Evolutionary conservation across 2,329 filamentous ascomycete genomes (phyloP).

Genomic region (Alternaria sp.): DNA sequence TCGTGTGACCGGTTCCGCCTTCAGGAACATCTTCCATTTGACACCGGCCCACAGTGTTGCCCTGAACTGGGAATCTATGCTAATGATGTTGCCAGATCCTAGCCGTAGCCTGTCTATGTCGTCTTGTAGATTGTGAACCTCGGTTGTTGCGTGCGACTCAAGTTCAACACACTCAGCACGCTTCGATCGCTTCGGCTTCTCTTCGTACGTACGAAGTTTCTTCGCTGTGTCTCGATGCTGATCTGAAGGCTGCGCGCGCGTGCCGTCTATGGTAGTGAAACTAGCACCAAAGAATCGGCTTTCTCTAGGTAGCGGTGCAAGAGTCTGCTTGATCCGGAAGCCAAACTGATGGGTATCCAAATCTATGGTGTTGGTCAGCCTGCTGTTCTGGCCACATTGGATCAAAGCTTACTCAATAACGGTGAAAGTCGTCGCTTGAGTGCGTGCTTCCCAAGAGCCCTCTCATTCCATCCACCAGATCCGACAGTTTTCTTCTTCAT

Average conservation of each 20-base stretch:
- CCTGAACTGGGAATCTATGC: neutral
- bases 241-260: neutral
- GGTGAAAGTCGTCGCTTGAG: neutral
- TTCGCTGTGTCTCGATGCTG: neutral
- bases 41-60: neutral
- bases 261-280: neutral
- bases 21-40: neutral
- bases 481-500: neutral
- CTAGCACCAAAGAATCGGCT: neutral
- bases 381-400: neutral
- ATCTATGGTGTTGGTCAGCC: conserved; percentile 3
- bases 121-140: neutral
- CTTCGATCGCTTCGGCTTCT: neutral
- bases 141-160: neutral
- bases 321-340: neutral
- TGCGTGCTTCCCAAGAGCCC: neutral
- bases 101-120: neutral
- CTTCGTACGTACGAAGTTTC: neutral
- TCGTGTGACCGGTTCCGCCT: neutral
- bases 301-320: neutral
- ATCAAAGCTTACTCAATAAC: conserved; percentile 6
- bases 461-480: neutral
- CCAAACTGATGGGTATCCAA: conserved; percentile 7
- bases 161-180: neutral
- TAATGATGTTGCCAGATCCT: neutral